Conservation (phyloP, 192 early-diverging fungal species). For the Coemansia sp. region DNA sequence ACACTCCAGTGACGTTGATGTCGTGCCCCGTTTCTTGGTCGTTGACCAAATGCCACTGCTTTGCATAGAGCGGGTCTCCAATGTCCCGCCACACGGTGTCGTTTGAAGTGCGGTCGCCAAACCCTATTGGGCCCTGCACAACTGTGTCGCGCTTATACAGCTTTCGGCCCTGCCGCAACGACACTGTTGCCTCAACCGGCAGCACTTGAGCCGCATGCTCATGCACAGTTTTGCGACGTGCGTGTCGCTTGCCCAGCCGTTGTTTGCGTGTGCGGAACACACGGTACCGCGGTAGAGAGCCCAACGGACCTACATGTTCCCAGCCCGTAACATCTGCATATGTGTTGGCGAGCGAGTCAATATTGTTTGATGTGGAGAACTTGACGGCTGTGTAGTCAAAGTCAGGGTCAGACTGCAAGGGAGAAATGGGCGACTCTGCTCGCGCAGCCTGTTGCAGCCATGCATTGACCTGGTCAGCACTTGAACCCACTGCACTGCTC, state of each 20-base stretch:
- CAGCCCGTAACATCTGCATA: constrained; percentile 31
- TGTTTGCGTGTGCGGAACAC: constrained; percentile 32
- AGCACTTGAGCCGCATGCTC: neutral
- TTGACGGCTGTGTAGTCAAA: constrained; percentile 46
- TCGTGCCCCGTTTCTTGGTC: constrained; percentile 66
- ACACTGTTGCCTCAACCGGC: constrained; percentile 16
- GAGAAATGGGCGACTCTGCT: constrained; percentile 22
- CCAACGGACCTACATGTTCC: constrained; percentile 42
- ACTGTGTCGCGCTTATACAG: constrained; percentile 38
- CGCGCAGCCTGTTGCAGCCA: constrained; percentile 27
- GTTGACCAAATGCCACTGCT: constrained; percentile 62
- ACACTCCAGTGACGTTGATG: constrained; percentile 91
- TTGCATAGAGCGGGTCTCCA: constrained; percentile 42
- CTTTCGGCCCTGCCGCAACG: constrained; percentile 16
- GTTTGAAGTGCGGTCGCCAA: constrained; percentile 14
- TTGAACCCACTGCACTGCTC: neutral
- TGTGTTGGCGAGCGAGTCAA: constrained; percentile 22
- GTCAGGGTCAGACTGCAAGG: constrained; percentile 20
- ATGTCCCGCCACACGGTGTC: constrained; percentile 36
- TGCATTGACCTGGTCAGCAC: constrained; percentile 6
- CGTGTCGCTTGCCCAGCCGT: neutral
- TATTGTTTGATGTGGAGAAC: constrained; percentile 10
- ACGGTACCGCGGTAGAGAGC: constrained; percentile 36
- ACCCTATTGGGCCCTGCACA: neutral
- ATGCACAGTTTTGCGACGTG: neutral